Conservation (phyloP, 345 rosid genomes). For the Diplotaxis tenuifolia region DNA sequence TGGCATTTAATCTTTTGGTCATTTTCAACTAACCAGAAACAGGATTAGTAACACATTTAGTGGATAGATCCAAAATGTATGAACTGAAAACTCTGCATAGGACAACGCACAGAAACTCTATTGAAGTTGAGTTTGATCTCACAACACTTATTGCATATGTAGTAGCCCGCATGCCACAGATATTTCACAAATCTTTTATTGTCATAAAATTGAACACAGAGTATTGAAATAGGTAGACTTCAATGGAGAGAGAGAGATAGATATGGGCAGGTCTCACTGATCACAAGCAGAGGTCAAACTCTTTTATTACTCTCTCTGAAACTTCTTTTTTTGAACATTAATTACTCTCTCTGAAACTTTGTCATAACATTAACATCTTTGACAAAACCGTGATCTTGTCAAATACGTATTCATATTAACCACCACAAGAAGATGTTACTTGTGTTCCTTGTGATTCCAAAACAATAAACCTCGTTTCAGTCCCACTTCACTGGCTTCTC, state of each 20-base stretch:
- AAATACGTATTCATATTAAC: slow-evolving; percentile 14
- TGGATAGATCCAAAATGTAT: slow-evolving; percentile 5
- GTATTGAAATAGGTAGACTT: slow-evolving; percentile 22
- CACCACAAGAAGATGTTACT: background rate
- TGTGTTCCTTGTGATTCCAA: slow-evolving; percentile 9
- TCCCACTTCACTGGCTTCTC: slow-evolving; percentile 6
- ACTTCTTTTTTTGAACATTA: too few relatives aligned
- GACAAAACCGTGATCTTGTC: slow-evolving; percentile 25
- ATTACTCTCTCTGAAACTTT: slow-evolving; percentile 20
- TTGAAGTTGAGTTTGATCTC: slow-evolving; percentile 17
- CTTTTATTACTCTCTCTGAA: slow-evolving; percentile 16
- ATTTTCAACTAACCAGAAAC: slow-evolving; percentile 15
- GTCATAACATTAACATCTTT: slow-evolving; percentile 27
- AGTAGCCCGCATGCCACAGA: slow-evolving; percentile 5
- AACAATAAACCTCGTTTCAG: background rate
- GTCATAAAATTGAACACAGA: background rate
- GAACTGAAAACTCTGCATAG: slow-evolving; percentile 17
- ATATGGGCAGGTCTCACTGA: slow-evolving; percentile 11
- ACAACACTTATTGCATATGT: slow-evolving; percentile 27
- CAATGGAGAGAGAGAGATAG: slow-evolving; percentile 7
- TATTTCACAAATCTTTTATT: background rate
- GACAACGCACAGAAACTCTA: slow-evolving; percentile 16
- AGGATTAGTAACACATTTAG: background rate
- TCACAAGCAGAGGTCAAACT: slow-evolving; percentile 28
- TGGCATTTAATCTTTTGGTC: slow-evolving; percentile 24